These are phyloP conservation scores for Tulasnella calospora DNA, from an alignment of 768 basidiomycete species.

Conservation along the genomic window DNA sequence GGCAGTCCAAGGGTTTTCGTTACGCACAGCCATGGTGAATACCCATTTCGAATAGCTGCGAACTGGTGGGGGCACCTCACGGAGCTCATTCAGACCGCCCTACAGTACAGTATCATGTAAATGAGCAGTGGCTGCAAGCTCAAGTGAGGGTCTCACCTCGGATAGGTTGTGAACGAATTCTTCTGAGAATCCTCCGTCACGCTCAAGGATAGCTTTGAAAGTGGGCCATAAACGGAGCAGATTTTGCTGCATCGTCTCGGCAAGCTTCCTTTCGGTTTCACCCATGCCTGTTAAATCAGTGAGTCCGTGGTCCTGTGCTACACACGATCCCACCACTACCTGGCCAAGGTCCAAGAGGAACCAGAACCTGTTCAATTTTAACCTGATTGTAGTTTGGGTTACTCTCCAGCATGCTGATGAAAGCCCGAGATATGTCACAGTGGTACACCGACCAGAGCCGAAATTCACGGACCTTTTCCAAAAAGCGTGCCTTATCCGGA, in stretches of 20 bases:
- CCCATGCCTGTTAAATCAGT: background rate
- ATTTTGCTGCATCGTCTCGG: background rate
- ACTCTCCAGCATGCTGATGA: background rate
- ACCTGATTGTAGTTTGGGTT: background rate
- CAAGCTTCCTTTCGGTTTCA: background rate
- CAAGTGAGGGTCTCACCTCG: background rate
- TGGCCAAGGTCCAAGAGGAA: background rate
- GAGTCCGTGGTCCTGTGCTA: background rate
- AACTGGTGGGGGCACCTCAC: background rate
- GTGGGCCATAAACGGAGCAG: background rate
- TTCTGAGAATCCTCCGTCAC: background rate
- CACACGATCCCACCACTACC: background rate
- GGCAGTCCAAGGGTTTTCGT: background rate
- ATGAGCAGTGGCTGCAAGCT: background rate
- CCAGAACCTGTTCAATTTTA: background rate
- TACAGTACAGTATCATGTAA: background rate
- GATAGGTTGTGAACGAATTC: background rate
- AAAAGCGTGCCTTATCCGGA: background rate
- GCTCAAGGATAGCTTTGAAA: background rate
- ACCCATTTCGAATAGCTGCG: background rate
- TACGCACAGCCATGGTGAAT: background rate
- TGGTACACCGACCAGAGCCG: no score
- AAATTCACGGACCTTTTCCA: background rate
- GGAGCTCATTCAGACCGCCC: background rate
- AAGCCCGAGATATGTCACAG: no score